Evolutionary conservation across 2,329 filamentous ascomycete genomes (phyloP), one percentile per base, ranked within the genome.

Genomic region (Sclerotinia sclerotiorum): DNA sequence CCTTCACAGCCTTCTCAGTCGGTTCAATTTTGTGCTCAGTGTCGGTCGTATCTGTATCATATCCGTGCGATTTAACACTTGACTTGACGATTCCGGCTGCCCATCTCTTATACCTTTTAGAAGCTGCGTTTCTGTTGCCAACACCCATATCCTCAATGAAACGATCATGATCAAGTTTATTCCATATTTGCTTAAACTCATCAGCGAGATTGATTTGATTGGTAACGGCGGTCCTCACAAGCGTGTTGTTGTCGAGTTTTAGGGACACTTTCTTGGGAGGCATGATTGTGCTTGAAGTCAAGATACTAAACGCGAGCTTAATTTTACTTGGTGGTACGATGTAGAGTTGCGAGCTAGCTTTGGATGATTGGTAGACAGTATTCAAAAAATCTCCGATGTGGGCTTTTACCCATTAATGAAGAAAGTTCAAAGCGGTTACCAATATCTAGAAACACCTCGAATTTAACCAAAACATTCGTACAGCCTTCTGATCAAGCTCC

Each of bases 31-130:
- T 56, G 11, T 56, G 24, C 21, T 13, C 21, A 1, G 5, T 24
- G 5, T 17, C 21, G 4, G 32, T 11, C 17, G 21, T 27, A 24
- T 51, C 29, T 10, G 5, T 21, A 5, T 19, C n/a, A 27, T 5
- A 21, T 42, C 15, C 10, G 13, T 63, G 39, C 10, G 27, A 27
- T n/a, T 51, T 32, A 15, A 7, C 10, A 32, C 60, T 39, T 51
- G 39, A 8, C 46, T 63, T 48, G 11, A 32, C 21, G 6, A 62
- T 51, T n/a, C 15, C 35, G 5, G 13, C 32, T 27, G 27, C 8
- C 60, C 60, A 63, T 51, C 60, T 63, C 21, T n/a, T 39, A 17
- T 51, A 63, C 51, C 60, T 63, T n/a, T 63, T 35, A 13, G 8
- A 6, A n/a, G 60, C 60, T 42, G 60, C 46, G 27, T 63, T 63